Base-by-base conservation (phyloP, 768 basidiomycete genomes). In the Psilocybe cyanescens region DNA sequence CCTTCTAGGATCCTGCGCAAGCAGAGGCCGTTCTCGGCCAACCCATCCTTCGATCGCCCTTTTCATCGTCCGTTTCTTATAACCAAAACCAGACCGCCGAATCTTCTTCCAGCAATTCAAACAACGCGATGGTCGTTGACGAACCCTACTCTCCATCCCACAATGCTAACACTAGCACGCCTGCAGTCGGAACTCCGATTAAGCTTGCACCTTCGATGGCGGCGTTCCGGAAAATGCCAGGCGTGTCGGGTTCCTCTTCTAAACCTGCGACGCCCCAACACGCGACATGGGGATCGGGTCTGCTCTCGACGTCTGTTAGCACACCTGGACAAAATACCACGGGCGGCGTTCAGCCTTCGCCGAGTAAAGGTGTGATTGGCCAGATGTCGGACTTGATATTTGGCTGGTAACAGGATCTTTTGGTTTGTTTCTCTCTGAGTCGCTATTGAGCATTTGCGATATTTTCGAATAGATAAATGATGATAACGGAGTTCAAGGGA, bases 381-480 rank as follows among this genome's bases (percentile, higher is more conserved):
- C 90, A 91, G 73, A 85, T 93, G 55, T 87, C 88, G 11, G 91
- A 94, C 77, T 71, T 92, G 64, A 87, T 94, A 51, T 93, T 92
- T 70, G 91, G 91, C 14, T 93, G 91, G 91, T 93, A 85, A 65
- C 53, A 8, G 24, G 24, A 24, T 24, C 24, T 24, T 24, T 24
- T 19, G 41, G 41, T 44, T 12, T 44, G 41, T 44, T 14, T 12
- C 4, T 12, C 4, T 37, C 3, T 33, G 7, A 7, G 11, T 12
- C 51, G 19, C 46, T 14, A 7, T 50, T n/a, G 30, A 29, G 8
- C 16, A 12, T 50, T 9, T 50, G 24, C 8, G 2, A 24, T 31
- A 16, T 47, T 7, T 28, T 39, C 19, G 52, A 37, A 17, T 33
- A 37, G 16, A 54, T 8, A n/a, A 37, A 4, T 44, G 41, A 16